These are phyloP conservation scores for Agastache rugosa DNA, from an alignment of 257 asterid species.

Conservation along the genomic window DNA sequence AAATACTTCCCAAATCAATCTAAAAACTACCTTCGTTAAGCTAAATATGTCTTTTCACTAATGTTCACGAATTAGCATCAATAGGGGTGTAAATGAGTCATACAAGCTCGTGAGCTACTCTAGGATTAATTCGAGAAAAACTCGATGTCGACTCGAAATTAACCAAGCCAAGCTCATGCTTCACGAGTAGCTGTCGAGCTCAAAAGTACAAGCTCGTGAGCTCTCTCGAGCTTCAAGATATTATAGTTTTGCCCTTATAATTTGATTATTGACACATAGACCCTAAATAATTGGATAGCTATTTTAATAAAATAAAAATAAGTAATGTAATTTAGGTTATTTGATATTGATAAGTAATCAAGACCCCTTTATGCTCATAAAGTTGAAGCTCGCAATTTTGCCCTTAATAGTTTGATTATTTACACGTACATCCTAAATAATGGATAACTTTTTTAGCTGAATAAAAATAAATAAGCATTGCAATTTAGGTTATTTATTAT, in stretches of 20 bases:
- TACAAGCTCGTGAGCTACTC: neutral
- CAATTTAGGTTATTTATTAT: too few relatives aligned
- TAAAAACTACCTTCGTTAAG: too few relatives aligned
- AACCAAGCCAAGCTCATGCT: neutral
- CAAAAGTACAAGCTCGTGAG: neutral
- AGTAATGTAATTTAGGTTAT: too few relatives aligned
- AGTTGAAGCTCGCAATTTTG: neutral
- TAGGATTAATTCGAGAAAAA: neutral
- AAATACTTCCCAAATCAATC: constrained; percentile 13
- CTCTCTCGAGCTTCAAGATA: too few relatives aligned
- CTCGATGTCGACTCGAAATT: neutral
- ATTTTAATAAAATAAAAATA: too few relatives aligned
- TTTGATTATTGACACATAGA: too few relatives aligned
- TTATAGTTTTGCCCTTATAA: too few relatives aligned
- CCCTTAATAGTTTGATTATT: neutral
- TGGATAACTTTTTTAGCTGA: too few relatives aligned
- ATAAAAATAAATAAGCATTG: too few relatives aligned
- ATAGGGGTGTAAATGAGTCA: neutral
- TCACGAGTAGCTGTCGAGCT: neutral
- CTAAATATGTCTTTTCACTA: neutral
- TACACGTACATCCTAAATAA: neutral
- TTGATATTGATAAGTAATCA: too few relatives aligned
- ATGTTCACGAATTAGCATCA: neutral
- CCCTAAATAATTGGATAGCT: too few relatives aligned
- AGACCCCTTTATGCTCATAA: too few relatives aligned